Evolutionary conservation across 2,329 filamentous ascomycete species (phyloP).

Genomic region (Botryotinia calthae): DNA sequence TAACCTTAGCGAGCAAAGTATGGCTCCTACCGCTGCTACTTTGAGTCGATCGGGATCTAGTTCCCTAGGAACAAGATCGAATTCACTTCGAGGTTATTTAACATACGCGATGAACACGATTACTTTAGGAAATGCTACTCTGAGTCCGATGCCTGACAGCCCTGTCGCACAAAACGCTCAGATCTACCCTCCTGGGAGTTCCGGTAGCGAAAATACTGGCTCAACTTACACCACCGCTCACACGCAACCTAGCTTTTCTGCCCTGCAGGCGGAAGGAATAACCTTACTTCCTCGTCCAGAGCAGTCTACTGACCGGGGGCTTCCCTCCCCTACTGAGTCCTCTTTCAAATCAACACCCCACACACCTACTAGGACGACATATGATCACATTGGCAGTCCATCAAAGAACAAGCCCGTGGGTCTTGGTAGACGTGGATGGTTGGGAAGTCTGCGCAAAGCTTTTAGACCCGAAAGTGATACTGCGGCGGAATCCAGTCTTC

Average conservation of each 20-base stretch:
- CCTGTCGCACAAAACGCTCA: slow-evolving; percentile 10
- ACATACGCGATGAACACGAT: slow-evolving; percentile 34
- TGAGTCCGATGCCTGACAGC: slow-evolving; percentile 29
- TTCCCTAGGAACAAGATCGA: slow-evolving; percentile 34
- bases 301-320: not conserved
- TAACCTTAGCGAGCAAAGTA: slow-evolving; percentile 39
- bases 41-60: slow-evolving; percentile 35
- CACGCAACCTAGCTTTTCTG: slow-evolving; percentile 35
- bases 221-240: slow-evolving; percentile 36
- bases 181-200: slow-evolving; percentile 27
- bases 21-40: slow-evolving; percentile 28
- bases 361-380: slow-evolving; percentile 27
- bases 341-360: slow-evolving; percentile 17
- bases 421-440: slow-evolving; percentile 46
- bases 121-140: slow-evolving; percentile 25
- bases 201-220: slow-evolving; percentile 28
- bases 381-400: slow-evolving; percentile 48
- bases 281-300: slow-evolving; percentile 34
- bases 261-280: slow-evolving; percentile 36
- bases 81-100: slow-evolving; percentile 37
- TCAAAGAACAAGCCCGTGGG: slow-evolving; percentile 52
- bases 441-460: slow-evolving; percentile 58
- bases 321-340: not conserved
- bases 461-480: slow-evolving; percentile 25
- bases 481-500: not conserved